Evolutionary conservation across 192 early-diverging fungal species (phyloP), one percentile per base, ranked within the genome.

Genomic region (Globomyces pollinis-pini): DNA sequence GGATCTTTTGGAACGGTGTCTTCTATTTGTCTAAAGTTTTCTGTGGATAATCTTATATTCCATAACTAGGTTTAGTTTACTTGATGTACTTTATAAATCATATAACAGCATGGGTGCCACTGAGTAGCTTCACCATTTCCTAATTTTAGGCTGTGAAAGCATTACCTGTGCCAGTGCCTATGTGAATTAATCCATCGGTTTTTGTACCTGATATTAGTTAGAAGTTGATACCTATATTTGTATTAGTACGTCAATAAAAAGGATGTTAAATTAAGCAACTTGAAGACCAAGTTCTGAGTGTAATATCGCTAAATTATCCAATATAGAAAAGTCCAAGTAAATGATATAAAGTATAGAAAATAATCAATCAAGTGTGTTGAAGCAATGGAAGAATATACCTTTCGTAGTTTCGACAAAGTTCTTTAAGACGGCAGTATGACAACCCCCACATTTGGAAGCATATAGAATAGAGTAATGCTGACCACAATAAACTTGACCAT

Each of bases 61-160:
- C 73, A 79, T 2, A 47, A 1, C 75, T 62, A 71, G 73, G 60
- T 15, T 30, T 52, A 24, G 5, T 5, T 65, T 30, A 29, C 24
- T 11, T 13, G 20, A 3, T 75, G 31, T 70, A 90, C 88, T 84
- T 96, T 95, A 75, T 93, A 91, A 44, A 99, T 96, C 96, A 98
- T 98, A 73, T 99, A 99, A 69, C 96, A 99, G 65, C 94, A 91
- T 4, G 94, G 94, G 68, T 99, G 96, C 96, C 96, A 99, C 65
- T 93, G 91, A 64, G 94, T 90, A 28, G 80, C 75, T 16, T 75
- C 51, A 30, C 67, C 74, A 36, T 82, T n/a, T n/a, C n/a, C n/a
- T n/a, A n/a, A n/a, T n/a, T n/a, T n/a, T n/a, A n/a, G n/a, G n/a
- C n/a, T n/a, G n/a, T n/a, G n/a, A n/a, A n/a, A n/a, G n/a, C 76